A percentile compares a stretch with the other conserved stretches of the same genome.
Evolutionary conservation across 441 rosid genomes (phyloP).

Genomic region (Aleurites moluccanus): DNA sequence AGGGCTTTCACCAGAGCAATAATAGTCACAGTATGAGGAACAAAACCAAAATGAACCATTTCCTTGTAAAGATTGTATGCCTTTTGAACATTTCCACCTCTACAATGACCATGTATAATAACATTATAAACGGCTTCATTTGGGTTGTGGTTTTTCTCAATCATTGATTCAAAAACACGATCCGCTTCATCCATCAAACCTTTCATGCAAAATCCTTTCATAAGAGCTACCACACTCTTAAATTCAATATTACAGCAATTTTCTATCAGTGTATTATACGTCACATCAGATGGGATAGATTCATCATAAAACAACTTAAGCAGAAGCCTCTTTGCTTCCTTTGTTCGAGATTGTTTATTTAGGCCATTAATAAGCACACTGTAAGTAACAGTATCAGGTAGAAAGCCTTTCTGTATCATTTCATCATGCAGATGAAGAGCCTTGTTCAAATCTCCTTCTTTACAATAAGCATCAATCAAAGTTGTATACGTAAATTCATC

Average conservation of each 20-base stretch:
- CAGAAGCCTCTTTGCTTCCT: constrained; percentile 76
- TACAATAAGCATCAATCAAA: constrained; percentile 69
- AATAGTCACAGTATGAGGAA: constrained; percentile 67
- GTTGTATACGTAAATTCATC: constrained; percentile 74
- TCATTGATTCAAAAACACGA: constrained; percentile 62
- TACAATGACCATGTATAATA: constrained; percentile 82
- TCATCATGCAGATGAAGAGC: constrained; percentile 71
- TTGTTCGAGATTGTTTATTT: constrained; percentile 71
- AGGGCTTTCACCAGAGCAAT: constrained; percentile 69
- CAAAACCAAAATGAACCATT: constrained; percentile 51
- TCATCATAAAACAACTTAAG: constrained; percentile 74
- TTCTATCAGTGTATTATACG: constrained; percentile 66
- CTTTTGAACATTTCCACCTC: constrained; percentile 53
- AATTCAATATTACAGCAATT: constrained; percentile 56
- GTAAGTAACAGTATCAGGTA: constrained; percentile 75
- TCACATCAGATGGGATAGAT: constrained; percentile 61
- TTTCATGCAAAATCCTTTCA: constrained; percentile 90
- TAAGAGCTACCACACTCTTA: constrained; percentile 58
- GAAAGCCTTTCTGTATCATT: constrained; percentile 66
- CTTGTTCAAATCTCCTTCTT: constrained; percentile 54
- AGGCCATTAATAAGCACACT: constrained; percentile 85
- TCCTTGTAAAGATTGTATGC: constrained; percentile 64
- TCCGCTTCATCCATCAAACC: constrained; percentile 91
- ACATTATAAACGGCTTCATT: constrained; percentile 69
- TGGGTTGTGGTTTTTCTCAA: constrained; percentile 53